A percentile compares a stretch with the other conserved stretches of the same genome.
Evolutionary conservation across 2,329 filamentous ascomycete species (phyloP).

Genomic region (Venturia nashicola): DNA sequence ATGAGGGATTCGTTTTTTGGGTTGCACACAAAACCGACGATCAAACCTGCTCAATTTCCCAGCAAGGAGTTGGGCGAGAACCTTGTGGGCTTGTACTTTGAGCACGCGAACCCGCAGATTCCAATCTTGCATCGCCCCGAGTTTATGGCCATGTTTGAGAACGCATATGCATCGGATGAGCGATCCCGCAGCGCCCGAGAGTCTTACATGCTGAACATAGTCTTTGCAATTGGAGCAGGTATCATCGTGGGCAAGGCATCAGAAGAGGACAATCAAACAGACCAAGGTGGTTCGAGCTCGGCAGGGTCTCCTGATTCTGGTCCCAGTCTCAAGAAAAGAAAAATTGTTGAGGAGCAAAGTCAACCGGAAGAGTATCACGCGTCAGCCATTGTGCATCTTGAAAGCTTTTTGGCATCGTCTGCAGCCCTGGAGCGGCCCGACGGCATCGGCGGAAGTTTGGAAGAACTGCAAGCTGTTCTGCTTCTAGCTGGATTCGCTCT

Average conservation of each 20-base stretch:
- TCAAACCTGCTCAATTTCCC: conserved; percentile 76
- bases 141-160: conserved; percentile 79
- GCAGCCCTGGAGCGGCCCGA: conserved; percentile 41
- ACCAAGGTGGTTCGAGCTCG: conserved; percentile 19
- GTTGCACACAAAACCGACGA: conserved; percentile 80
- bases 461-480: conserved; percentile 87
- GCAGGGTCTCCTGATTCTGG: conserved; percentile 19
- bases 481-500: conserved; percentile 85
- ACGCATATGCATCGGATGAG: conserved; percentile 59
- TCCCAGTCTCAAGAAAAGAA: conserved; percentile 25
- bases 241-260: conserved; percentile 59
- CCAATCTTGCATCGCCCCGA: conserved; percentile 81
- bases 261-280: conserved; percentile 16
- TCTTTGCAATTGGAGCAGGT: conserved; percentile 89
- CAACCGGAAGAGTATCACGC: conserved; percentile 96
- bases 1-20: conserved; percentile 97
- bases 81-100: conserved; percentile 78
- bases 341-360: conserved; percentile 41
- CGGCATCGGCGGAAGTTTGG: conserved; percentile 73
- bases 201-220: conserved; percentile 91
- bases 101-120: conserved; percentile 92
- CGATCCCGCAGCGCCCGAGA: conserved; percentile 62
- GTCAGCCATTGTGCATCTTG: conserved; percentile 82
- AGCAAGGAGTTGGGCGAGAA: conserved; percentile 59
- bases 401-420: conserved; percentile 64